Evolutionary conservation across 1,284 basidiomycete species (phyloP).

Genomic region (Amylostereum areolatum): DNA sequence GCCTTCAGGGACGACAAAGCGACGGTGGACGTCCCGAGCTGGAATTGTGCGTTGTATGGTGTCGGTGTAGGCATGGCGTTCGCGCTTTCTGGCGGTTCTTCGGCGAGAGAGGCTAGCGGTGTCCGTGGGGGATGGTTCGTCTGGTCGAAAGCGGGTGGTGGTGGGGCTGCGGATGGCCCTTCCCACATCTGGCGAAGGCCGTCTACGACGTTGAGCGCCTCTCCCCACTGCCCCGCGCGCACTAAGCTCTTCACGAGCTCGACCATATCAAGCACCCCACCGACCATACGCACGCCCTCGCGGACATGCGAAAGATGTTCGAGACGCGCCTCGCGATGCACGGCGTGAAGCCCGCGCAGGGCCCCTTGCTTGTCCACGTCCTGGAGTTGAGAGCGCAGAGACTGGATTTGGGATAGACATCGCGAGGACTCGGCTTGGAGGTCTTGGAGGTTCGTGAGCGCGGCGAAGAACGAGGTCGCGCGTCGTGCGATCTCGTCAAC

Average conservation of each 20-base stretch:
- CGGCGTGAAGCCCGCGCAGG: conserved; percentile 66
- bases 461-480: conserved; percentile 93
- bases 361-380: conserved; percentile 78
- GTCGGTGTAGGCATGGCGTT: conserved; percentile 6
- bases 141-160: background rate
- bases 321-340: conserved; percentile 51
- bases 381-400: conserved; percentile 66
- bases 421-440: conserved; percentile 85
- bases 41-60: conserved; percentile 1
- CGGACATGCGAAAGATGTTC: conserved; percentile 51
- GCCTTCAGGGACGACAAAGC: conserved; percentile 62
- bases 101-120: conserved; percentile 22
- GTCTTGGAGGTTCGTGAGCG: conserved; percentile 89
- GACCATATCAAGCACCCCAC: conserved; percentile 71
- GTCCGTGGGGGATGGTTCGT: conserved; percentile 2
- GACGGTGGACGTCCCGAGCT: conserved; percentile 20
- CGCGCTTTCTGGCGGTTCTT: conserved; percentile 25
- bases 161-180: conserved; percentile 6
- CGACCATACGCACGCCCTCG: conserved; percentile 61
- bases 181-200: conserved; percentile 70
- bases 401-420: conserved; percentile 73
- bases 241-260: conserved; percentile 68
- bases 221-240: conserved; percentile 78
- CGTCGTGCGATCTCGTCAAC: conserved; percentile 89
- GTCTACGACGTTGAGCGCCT: conserved; percentile 74